phyloP scores from a whole-genome alignment of 805 yeast species.

The Wickerhamomyces kurtzmanii region DNA sequence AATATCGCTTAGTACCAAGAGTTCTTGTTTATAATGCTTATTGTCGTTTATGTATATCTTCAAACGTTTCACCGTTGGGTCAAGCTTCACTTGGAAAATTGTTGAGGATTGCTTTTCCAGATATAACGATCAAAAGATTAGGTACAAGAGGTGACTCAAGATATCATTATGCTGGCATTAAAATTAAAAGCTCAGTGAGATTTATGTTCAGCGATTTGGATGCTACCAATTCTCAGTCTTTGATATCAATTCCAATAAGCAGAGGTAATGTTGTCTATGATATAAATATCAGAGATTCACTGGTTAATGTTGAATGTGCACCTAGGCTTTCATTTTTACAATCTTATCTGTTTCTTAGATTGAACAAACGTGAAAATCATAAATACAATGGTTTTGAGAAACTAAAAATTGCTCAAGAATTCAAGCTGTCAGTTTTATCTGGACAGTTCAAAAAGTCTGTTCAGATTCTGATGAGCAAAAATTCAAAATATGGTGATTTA shows the following conservation, averaged over 20 bases:
- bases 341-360: no score
- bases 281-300: neutral
- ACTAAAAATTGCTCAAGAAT: no score
- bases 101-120: slow-evolving; percentile 56
- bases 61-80: slow-evolving; percentile 37
- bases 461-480: no score
- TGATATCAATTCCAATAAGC: neutral
- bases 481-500: no score
- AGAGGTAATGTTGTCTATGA: neutral
- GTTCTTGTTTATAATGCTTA: slow-evolving; percentile 32
- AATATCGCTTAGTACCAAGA: no score
- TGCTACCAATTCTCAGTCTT: neutral
- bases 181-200: no score
- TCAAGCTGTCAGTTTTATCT: no score
- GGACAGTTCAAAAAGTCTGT: no score
- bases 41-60: slow-evolving; percentile 27
- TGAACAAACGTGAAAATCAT: no score
- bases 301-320: no score
- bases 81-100: slow-evolving; percentile 77
- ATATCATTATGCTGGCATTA: slow-evolving; percentile 78
- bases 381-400: no score
- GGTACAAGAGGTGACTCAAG: slow-evolving; percentile 79
- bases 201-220: neutral
- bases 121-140: slow-evolving; percentile 61
- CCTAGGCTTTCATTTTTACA: no score